Percentiles rank a stretch among this genome's conserved stretches.
These are phyloP conservation scores for Bacidia gigantensis DNA, from an alignment of 495 filamentous ascomycete species.

Conservation along the genomic window DNA sequence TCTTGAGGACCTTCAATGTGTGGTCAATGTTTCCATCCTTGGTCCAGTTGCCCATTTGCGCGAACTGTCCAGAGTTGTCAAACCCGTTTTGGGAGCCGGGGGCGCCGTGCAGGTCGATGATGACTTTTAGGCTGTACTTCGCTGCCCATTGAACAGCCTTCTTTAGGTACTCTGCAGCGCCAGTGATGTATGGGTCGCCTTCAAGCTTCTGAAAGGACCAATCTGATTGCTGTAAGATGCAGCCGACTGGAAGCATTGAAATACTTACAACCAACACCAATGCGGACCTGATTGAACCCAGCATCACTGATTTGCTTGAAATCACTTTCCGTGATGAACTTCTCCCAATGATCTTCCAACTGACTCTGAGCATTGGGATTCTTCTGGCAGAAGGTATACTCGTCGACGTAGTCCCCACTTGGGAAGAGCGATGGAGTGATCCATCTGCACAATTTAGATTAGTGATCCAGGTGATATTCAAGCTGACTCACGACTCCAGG, in stretches of 20 bases:
- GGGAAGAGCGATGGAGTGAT: slow-evolving; percentile 33
- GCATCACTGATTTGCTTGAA: slow-evolving; percentile 30
- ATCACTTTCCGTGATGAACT: slow-evolving; percentile 50
- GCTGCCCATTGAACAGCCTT: slow-evolving; percentile 32
- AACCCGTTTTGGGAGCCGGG: slow-evolving; percentile 56
- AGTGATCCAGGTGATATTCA: neutral
- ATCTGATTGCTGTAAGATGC: slow-evolving; percentile 10
- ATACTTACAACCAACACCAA: slow-evolving; percentile 30
- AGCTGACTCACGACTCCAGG: slow-evolving; percentile 24
- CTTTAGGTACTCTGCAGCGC: slow-evolving; percentile 33
- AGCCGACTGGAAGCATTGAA: neutral
- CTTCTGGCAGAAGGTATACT: slow-evolving; percentile 41
- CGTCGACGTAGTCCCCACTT: slow-evolving; percentile 38
- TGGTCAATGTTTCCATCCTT: slow-evolving; percentile 31
- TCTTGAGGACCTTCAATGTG: slow-evolving; percentile 36
- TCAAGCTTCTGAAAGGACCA: slow-evolving; percentile 34
- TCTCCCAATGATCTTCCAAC: slow-evolving; percentile 43
- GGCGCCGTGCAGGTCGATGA: slow-evolving; percentile 38
- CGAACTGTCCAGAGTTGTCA: slow-evolving; percentile 20
- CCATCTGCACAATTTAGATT: slow-evolving; percentile 19
- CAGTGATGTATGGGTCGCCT: slow-evolving; percentile 31
- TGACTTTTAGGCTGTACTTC: slow-evolving; percentile 29
- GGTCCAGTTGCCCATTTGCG: slow-evolving; percentile 24
- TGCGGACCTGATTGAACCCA: slow-evolving; percentile 36
- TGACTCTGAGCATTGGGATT: slow-evolving; percentile 35